Evolutionary conservation across 306 rosid genomes (phyloP), one percentile per base, ranked within the genome.

Genomic region (Gleditsia sinensis): DNA sequence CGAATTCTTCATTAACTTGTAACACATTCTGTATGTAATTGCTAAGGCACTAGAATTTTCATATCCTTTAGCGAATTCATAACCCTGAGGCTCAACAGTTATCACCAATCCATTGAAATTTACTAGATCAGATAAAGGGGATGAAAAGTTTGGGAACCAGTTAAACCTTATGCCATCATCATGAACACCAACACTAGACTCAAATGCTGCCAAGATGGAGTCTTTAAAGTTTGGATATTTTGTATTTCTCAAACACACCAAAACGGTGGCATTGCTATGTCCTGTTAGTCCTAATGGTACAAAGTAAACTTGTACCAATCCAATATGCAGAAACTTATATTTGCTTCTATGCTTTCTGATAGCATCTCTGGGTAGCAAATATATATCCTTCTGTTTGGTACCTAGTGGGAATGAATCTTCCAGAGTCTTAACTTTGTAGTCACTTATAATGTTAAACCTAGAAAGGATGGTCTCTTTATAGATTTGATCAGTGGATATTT

Each of bases 281-380:
- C n/a, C n/a, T n/a, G n/a, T n/a, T 0, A 0, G 0, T 2, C 6
- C 2, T 0, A 21, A 0, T 7, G 2, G 3, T 6, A 1, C 0
- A 0, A 51, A 7, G 2, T 6, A 25, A 55, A 25, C 36, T 27
- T 55, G 61, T 0, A 55, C 19, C 9, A 55, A 5, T 2, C 61
- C 61, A 0, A 24, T 13, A 25, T 55, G 61, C 1, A 55, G 13
- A 27, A 55, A 55, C 2, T 55, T 12, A 21, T 55, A 55, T 4
- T 27, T 24, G 61, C 36, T 55, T 1, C n/a, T 14, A 5, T 55
- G 61, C 19, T 9, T 27, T 55, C 61, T 55, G 0, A 55, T 55
- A 0, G 7, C 9, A 3, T 25, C 61, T 55, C 36, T 55, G 3
- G 19, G 9, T 11, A 25, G 19, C 33, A 55, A 25, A 55, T 24